A percentile compares a stretch with the other conserved stretches of the same genome.
phyloP scores from a whole-genome alignment of 2,329 filamentous ascomycete genomes.

The Fusarium sp. region DNA sequence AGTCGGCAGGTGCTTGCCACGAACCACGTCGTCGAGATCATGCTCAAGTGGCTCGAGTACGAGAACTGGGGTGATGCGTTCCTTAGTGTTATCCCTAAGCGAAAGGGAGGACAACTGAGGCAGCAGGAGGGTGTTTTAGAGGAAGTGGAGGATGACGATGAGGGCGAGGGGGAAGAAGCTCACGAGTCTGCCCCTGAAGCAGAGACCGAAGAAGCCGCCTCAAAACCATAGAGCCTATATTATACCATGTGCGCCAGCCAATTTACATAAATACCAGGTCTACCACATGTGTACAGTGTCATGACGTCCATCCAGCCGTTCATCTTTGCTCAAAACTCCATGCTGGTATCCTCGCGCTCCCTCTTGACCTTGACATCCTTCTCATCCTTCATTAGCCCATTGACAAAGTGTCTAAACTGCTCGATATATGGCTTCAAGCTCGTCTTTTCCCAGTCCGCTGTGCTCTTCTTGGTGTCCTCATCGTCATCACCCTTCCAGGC shows the following conservation, averaged over 20 bases:
- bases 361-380: conserved; percentile 67
- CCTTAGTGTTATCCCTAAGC: conserved; percentile 85
- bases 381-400: conserved; percentile 81
- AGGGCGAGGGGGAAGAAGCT: conserved; percentile 42
- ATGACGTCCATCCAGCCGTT: conserved; percentile 18
- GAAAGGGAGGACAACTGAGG: conserved; percentile 84
- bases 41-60: conserved; percentile 90
- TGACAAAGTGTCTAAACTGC: conserved; percentile 86
- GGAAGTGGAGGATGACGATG: conserved; percentile 36
- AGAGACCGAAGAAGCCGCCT: conserved; percentile 8
- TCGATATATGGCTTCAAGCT: conserved; percentile 93
- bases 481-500: conserved; percentile 71
- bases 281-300: conserved; percentile 36
- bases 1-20: conserved; percentile 89
- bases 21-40: conserved; percentile 97
- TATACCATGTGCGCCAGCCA: conserved; percentile 37
- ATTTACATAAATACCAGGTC: conserved; percentile 32
- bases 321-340: conserved; percentile 62
- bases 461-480: conserved; percentile 52
- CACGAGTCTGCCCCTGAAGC: conserved; percentile 6
- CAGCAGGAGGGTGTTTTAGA: conserved; percentile 45
- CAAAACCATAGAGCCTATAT: conserved; percentile 32
- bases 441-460: conserved; percentile 97
- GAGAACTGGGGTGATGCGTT: conserved; percentile 95
- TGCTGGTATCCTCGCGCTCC: conserved; percentile 64